Evolutionary conservation across 2,329 filamentous ascomycete species (phyloP), one percentile per base, ranked within the genome.

Genomic region (Periconia sp.): DNA sequence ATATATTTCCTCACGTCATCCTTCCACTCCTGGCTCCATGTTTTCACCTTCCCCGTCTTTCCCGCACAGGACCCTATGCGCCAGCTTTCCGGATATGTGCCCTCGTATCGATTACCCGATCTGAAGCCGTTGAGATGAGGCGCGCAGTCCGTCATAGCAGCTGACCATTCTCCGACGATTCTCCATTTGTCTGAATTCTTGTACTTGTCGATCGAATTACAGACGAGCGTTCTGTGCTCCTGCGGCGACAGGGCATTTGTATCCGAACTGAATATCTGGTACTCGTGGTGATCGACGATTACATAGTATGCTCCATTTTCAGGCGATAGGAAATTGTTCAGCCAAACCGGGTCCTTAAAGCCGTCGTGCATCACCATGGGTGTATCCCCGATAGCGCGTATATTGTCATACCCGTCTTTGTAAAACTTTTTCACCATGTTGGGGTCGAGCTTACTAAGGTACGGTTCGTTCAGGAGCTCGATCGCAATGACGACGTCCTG

Each of bases 251-350:
- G 64, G 21, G 72, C 70, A 13, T 83, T 68, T 12, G 79, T 65
- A 1, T 69, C 71, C 8, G 75, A 63, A 37, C 73, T 77, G 65
- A 87, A 87, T 43, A 83, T 76, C 59, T 87, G 80, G 63, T 87
- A 88, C 63, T 87, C 82, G 57, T 88, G 85, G 41, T 84, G 83
- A 59, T 88, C 85, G 50, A 88, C 69, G 41, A 83, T 77, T 22
- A 85, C 78, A 33, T 78, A 75, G 34, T 77, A 70, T 1, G 75
- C 69, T 43, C 73, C 69, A 52, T 76, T 69, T 56, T 79, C 76
- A 1, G 71, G 69, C 4, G 73, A 78, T 54, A 85, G 71, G 61
- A 82, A 82, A 4, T 77, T 78, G 57, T 87, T 86, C 76, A 82
- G 85, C 31, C 72, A 76, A 19, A 64, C 72, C 1, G 80, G 75